A percentile compares a stretch with the other conserved stretches of the same genome.
phyloP scores from a whole-genome alignment of 2,329 filamentous ascomycete genomes.

The Coniochaeta ligniaria region DNA sequence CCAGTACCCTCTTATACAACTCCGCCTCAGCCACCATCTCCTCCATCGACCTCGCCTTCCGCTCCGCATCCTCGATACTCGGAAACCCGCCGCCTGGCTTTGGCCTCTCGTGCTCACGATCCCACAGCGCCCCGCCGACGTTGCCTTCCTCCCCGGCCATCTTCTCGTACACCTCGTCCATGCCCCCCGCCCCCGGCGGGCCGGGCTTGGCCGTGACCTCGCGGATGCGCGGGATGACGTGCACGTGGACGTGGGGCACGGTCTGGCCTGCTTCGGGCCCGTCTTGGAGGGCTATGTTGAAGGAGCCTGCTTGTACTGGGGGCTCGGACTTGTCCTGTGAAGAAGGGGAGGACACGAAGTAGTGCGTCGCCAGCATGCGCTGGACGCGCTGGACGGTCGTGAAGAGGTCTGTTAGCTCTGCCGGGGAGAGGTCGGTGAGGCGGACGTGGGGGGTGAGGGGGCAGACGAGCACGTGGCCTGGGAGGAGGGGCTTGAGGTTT shows the following conservation, averaged over 20 bases:
- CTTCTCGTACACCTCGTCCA: constrained; percentile 72
- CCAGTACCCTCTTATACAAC: constrained; percentile 49
- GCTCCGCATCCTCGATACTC: constrained; percentile 62
- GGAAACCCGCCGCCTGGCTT: constrained; percentile 53
- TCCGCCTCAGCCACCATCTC: constrained; percentile 78
- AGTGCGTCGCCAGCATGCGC: constrained; percentile 58
- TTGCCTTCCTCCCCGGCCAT: constrained; percentile 84
- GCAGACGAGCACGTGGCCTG: constrained; percentile 88
- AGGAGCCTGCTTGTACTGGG: constrained; percentile 60
- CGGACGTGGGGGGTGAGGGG: constrained; percentile 63
- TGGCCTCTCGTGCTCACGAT: constrained; percentile 34
- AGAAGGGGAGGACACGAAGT: constrained; percentile 30
- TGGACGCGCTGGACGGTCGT: constrained; percentile 77
- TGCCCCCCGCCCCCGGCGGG: constrained; percentile 31
- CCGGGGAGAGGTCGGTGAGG: constrained; percentile 63
- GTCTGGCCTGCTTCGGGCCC: constrained; percentile 87
- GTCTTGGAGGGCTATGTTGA: constrained; percentile 96
- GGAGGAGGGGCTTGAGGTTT: constrained; percentile 90
- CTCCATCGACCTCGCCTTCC: constrained; percentile 58
- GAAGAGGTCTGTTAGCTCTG: constrained; percentile 78
- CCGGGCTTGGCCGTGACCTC: constrained; percentile 39
- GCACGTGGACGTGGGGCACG: constrained; percentile 87
- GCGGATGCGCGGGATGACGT: constrained; percentile 70
- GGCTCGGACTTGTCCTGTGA: not conserved
- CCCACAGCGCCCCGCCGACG: constrained; percentile 63